phyloP scores from a whole-genome alignment of 148 eudicot species.

The Nepenthes mirabilis region DNA sequence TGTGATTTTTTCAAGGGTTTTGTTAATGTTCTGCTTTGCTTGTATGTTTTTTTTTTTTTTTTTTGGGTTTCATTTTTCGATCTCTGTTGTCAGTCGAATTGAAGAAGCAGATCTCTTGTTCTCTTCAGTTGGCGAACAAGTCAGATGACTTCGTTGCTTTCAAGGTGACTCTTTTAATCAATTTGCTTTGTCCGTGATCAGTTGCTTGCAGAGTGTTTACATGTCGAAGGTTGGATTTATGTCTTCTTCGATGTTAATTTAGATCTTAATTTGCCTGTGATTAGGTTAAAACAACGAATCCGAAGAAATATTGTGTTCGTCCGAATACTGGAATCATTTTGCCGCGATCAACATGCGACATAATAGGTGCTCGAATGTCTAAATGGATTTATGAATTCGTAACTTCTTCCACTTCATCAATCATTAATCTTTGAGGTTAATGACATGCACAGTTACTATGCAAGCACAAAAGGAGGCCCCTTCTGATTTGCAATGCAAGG shows the following conservation, averaged over 20 bases:
- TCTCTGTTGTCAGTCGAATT: slow-evolving; percentile 52
- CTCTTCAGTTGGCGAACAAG: slow-evolving; percentile 60
- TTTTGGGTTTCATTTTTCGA: slow-evolving; percentile 10
- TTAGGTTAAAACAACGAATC: slow-evolving; percentile 80
- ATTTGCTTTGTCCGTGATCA: neutral
- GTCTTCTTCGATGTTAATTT: neutral
- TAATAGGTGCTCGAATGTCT: slow-evolving; percentile 26
- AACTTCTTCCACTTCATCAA: neutral
- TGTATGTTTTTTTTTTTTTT: neutral
- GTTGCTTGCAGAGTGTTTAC: neutral
- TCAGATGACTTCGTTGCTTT: slow-evolving; percentile 67
- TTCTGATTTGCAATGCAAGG: slow-evolving; percentile 77
- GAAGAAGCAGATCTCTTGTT: slow-evolving; percentile 89
- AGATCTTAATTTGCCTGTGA: slow-evolving; percentile 5
- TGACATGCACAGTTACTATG: slow-evolving; percentile 51
- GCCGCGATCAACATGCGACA: slow-evolving; percentile 59
- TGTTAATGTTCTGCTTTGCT: no score
- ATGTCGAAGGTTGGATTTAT: neutral
- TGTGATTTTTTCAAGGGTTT: slow-evolving; percentile 5
- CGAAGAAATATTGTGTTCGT: slow-evolving; percentile 81
- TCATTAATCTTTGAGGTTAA: neutral
- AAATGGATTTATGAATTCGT: neutral
- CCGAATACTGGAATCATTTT: slow-evolving; percentile 64
- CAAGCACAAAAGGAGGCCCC: slow-evolving; percentile 81
- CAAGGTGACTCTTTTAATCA: slow-evolving; percentile 37